A percentile compares a stretch with the other conserved stretches of the same genome.
Evolutionary conservation across 139 green algal species (phyloP).

Genomic region (Edaphochlamys debaryana): DNA sequence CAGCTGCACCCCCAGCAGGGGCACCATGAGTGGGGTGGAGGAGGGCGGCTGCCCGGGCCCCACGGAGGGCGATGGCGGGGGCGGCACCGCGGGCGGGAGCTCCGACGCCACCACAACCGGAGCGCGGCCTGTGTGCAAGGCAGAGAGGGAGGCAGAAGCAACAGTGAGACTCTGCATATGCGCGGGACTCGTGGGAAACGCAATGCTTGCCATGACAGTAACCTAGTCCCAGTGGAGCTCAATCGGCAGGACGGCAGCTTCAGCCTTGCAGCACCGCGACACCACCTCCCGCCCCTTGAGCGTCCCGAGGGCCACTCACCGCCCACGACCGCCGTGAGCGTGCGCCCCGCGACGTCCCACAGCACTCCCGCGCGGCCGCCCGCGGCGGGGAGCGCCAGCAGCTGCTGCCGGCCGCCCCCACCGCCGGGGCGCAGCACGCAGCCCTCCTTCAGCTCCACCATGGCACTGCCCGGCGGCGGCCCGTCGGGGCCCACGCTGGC

Average conservation of each 20-base stretch:
- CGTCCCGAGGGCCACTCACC: too few species aligned
- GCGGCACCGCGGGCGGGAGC: neutral
- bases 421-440: neutral
- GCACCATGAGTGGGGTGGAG: neutral
- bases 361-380: neutral
- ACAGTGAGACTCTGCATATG: too few species aligned
- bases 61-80: neutral
- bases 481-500: too few species aligned
- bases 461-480: neutral
- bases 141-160: too few species aligned
- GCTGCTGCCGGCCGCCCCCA: neutral
- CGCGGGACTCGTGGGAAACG: too few species aligned
- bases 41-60: too few species aligned
- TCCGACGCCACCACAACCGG: slow-evolving; percentile 4
- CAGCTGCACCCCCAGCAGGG: slow-evolving; percentile 26
- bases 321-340: neutral
- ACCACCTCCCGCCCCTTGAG: too few species aligned
- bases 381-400: slow-evolving; percentile 8
- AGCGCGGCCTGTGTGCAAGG: neutral
- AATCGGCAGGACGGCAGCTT: too few species aligned
- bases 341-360: slow-evolving; percentile 6
- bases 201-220: too few species aligned
- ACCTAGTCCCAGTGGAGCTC: too few species aligned
- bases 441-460: slow-evolving; percentile 1
- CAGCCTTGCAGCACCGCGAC: too few species aligned